A percentile compares a stretch with the other conserved stretches of the same genome.
phyloP scores from a whole-genome alignment of 106 monocot genomes.

The Phalaenopsis equestris region DNA sequence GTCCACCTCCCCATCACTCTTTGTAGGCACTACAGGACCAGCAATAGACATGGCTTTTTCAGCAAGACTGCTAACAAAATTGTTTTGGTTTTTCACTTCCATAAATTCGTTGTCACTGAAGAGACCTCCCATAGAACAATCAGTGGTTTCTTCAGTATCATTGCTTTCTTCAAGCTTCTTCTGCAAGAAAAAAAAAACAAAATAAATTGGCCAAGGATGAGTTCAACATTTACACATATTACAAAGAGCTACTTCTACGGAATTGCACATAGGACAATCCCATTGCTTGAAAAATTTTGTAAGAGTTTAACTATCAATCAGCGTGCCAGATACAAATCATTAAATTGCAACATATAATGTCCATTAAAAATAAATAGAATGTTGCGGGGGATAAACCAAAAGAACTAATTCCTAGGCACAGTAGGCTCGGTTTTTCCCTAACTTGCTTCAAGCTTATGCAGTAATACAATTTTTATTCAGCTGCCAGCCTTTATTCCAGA shows the following conservation, averaged over 20 bases:
- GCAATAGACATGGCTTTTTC: constrained; percentile 96
- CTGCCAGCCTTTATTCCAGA: neutral
- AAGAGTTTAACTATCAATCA: neutral
- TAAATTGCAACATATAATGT: neutral
- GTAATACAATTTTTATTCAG: neutral
- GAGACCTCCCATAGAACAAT: constrained; percentile 10
- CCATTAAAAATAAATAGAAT: neutral
- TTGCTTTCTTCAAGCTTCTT: constrained; percentile 13
- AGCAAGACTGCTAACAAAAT: constrained; percentile 58
- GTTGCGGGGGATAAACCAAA: neutral
- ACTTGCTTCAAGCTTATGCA: neutral
- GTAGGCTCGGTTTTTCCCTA: neutral
- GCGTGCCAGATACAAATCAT: neutral
- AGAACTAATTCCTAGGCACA: neutral
- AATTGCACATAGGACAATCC: neutral
- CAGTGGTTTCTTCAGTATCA: neutral
- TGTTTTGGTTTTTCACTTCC: constrained; percentile 45
- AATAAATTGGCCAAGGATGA: neutral
- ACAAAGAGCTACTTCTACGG: neutral
- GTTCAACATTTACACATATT: neutral
- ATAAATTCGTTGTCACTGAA: constrained; percentile 15
- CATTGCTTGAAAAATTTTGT: neutral
- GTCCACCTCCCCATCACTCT: constrained; percentile 71
- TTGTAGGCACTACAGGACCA: constrained; percentile 72
- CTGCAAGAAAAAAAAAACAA: constrained; percentile 12